Evolutionary conservation across 1,284 basidiomycete genomes (phyloP).

Genomic region (Cystobasidium slooffiae): DNA sequence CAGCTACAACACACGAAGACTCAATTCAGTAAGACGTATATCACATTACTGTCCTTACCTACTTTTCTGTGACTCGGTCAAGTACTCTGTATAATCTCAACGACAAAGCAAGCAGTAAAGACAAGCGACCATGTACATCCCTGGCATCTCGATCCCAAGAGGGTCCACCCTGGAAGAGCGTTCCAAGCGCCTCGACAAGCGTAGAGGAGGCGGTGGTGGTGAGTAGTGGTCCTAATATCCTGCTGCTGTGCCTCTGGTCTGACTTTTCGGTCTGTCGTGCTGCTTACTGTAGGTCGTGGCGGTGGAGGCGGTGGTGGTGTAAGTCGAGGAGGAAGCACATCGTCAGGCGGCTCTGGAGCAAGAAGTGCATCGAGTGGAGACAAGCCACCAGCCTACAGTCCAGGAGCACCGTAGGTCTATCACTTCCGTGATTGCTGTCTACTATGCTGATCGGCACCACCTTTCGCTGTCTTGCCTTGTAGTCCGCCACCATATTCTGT

Average conservation of each 20-base stretch:
- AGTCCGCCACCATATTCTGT: conserved; percentile 38
- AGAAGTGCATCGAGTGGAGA: conserved; percentile 11
- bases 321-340: conserved; percentile 4
- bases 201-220: conserved; percentile 31
- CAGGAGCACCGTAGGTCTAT: conserved; percentile 22
- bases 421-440: not conserved
- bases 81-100: not conserved
- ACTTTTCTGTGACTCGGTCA: not conserved
- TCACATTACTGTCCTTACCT: no score
- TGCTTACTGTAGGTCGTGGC: conserved; percentile 15
- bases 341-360: conserved; percentile 22
- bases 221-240: not conserved
- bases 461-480: conserved; percentile 5
- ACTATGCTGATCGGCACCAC: conserved; percentile 2
- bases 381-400: conserved; percentile 37
- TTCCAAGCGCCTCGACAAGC: conserved; percentile 13
- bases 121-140: conserved; percentile 38
- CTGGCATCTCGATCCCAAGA: conserved; percentile 16
- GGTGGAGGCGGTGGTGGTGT: conserved; percentile 31
- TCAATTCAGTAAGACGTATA: no score
- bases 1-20: no score
- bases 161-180: not conserved
- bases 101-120: not conserved
- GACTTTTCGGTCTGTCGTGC: not conserved
- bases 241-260: not conserved